Percentiles rank a stretch among this genome's conserved stretches.
Evolutionary conservation across 495 filamentous ascomycete genomes (phyloP).

Genomic region (Recurvomyces mirabilis): DNA sequence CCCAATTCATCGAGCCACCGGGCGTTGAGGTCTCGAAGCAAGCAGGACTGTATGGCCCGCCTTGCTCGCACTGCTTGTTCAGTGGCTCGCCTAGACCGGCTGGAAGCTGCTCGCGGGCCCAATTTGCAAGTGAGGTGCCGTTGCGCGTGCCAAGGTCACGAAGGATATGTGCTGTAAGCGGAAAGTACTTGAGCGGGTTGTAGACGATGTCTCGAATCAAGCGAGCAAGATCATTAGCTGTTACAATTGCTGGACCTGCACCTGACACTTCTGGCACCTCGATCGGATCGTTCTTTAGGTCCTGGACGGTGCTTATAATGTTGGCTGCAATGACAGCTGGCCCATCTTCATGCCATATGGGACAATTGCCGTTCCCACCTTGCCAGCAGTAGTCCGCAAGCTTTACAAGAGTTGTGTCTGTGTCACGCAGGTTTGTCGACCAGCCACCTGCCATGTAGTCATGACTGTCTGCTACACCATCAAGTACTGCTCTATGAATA

Average conservation of each 20-base stretch:
- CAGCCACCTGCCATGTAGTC: conserved; percentile 33
- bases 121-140: conserved; percentile 25
- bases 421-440: conserved; percentile 27
- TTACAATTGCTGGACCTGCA: conserved; percentile 24
- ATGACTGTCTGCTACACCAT: conserved; percentile 39
- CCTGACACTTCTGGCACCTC: conserved; percentile 27
- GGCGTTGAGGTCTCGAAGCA: not conserved
- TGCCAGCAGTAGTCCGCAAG: conserved; percentile 44
- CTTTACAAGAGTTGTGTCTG: conserved; percentile 26
- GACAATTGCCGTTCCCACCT: conserved; percentile 38
- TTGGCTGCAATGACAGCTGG: conserved; percentile 35
- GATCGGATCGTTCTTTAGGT: conserved; percentile 39
- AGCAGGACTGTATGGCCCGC: conserved; percentile 10
- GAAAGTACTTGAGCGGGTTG: conserved; percentile 46
- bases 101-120: not conserved
- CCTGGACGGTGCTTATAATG: conserved; percentile 31
- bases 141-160: conserved; percentile 44
- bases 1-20: conserved; percentile 12
- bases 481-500: conserved; percentile 38
- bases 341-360: conserved; percentile 34
- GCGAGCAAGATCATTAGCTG: conserved; percentile 21
- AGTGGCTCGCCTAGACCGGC: conserved; percentile 37
- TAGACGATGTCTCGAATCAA: conserved; percentile 44
- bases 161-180: conserved; percentile 41
- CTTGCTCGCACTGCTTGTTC: conserved; percentile 5